phyloP scores from a whole-genome alignment of 225 moss, liverwort and hornwort species.

The Neckera pumila region DNA sequence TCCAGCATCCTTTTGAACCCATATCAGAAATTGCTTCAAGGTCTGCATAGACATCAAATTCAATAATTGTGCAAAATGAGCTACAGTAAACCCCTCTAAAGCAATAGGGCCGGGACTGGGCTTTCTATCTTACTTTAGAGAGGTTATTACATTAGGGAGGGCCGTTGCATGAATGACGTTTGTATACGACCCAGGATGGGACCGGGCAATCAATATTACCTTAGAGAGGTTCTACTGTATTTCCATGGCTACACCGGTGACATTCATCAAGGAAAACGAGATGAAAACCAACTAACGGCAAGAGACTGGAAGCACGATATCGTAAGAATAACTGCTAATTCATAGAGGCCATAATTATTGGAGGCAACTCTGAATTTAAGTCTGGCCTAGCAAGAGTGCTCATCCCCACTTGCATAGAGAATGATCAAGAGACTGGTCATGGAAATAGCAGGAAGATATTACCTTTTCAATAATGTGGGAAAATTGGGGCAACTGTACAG shows the following conservation, averaged over 20 bases:
- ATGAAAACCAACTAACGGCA: not conserved
- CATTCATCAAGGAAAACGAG: not conserved
- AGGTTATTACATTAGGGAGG: too few relatives aligned
- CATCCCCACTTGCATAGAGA: not conserved
- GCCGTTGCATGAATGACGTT: too few relatives aligned
- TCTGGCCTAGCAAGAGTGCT: not conserved
- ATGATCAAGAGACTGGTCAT: not conserved
- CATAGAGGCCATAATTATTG: not conserved
- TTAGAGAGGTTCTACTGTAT: too few relatives aligned
- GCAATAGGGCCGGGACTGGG: too few relatives aligned
- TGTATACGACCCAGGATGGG: too few relatives aligned
- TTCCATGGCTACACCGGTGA: not conserved
- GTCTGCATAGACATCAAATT: conserved; percentile 32
- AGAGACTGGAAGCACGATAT: not conserved
- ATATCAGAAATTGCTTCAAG: conserved; percentile 68
- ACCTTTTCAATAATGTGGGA: conserved; percentile 41
- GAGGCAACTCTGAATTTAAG: not conserved
- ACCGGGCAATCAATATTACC: too few relatives aligned
- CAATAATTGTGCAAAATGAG: not conserved
- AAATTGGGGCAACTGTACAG: conserved; percentile 35
- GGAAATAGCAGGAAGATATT: not conserved
- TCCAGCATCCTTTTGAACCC: conserved; percentile 87
- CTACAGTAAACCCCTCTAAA: too few relatives aligned
- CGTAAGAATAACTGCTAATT: not conserved
- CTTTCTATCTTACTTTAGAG: too few relatives aligned